Base-by-base conservation (phyloP, 306 rosid genomes). In the Begonia fuchsioides region DNA sequence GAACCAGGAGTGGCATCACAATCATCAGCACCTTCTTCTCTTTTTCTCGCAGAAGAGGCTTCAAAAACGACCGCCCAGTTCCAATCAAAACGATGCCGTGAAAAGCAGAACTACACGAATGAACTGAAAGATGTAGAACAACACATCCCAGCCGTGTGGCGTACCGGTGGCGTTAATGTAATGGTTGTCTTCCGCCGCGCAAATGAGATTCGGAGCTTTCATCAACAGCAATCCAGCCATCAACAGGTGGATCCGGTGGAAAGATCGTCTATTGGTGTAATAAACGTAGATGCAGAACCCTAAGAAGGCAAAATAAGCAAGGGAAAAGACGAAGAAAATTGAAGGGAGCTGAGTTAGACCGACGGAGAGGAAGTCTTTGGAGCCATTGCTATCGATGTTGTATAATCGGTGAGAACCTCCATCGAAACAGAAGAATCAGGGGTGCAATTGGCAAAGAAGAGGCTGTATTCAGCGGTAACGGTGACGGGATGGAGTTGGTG, bases 281-380 rank as follows among this genome's bases (percentile, higher is more conserved):
- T 75, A 77, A 17, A 55, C 12, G 68, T 67, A 60, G 63, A 68
- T 43, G 90, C 94, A 83, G 32, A 69, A 45, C 12, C 50, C 78
- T 9, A 83, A 51, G 65, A 83, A 79, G 16, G 15, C 75, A 8
- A 74, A 14, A 43, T 83, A 83, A 0, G 53, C 59, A 9, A 76
- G 9, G 26, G 71, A 73, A 74, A 79, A 83, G 47, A 79, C 11
- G 58, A 50, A 76, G 66, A 44, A 83, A 12, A 83, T 65, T 0
- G 85, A n/a, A 0, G 94, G 94, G 9, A 79, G 82, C 13, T 71
- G 78, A 1, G 94, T 83, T 39, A 64, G 75, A 9, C 94, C 94
- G 45, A 88, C 94, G 45, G 94, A 63, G 59, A 83, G 90, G 54
- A 15, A 83, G 53, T 80, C 94, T 15, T 0, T 57, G 1, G 82